Conservation (phyloP, 805 yeast species). For the Starmerella bombicola region DNA sequence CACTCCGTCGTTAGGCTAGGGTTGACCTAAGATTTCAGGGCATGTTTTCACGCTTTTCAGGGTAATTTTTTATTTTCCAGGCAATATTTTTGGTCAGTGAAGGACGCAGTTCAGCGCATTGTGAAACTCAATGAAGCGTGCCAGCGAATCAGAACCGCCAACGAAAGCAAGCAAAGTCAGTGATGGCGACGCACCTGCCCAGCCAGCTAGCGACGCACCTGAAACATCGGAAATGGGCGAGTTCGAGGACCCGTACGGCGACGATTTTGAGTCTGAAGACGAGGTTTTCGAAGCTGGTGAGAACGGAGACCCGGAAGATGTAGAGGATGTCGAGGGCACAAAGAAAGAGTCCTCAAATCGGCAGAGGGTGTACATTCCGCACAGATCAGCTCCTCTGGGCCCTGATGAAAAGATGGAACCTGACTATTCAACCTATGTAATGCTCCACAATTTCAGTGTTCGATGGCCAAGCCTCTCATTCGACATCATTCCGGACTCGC, state of each 20-base stretch:
- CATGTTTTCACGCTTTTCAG: too few species aligned
- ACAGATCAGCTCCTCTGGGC: constrained; percentile 76
- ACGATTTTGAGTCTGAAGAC: constrained; percentile 76
- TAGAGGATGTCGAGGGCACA: constrained; percentile 38
- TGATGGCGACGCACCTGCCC: constrained; percentile 5
- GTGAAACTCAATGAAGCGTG: constrained; percentile 17
- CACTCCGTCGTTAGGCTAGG: too few species aligned
- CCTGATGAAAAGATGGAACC: constrained; percentile 95
- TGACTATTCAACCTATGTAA: constrained; percentile 89
- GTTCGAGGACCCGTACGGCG: constrained; percentile 52
- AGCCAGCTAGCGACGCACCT: constrained; percentile 6
- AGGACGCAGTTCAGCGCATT: too few species aligned
- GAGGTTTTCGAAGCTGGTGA: constrained; percentile 60
- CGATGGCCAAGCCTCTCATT: constrained; percentile 96
- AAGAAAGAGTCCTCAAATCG: constrained; percentile 29
- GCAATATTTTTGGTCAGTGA: too few species aligned
- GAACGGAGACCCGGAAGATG: constrained; percentile 77
- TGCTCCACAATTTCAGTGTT: constrained; percentile 84
- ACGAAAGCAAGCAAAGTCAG: constrained; percentile 11
- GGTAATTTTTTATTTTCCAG: too few species aligned
- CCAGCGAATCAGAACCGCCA: constrained; percentile 11
- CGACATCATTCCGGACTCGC: constrained; percentile 72
- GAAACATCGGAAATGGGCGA: constrained; percentile 33
- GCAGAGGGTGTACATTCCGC: constrained; percentile 60
- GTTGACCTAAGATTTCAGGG: too few species aligned